phyloP scores from a whole-genome alignment of 1,284 basidiomycete species.

The Lentinula novae-zelandiae region DNA sequence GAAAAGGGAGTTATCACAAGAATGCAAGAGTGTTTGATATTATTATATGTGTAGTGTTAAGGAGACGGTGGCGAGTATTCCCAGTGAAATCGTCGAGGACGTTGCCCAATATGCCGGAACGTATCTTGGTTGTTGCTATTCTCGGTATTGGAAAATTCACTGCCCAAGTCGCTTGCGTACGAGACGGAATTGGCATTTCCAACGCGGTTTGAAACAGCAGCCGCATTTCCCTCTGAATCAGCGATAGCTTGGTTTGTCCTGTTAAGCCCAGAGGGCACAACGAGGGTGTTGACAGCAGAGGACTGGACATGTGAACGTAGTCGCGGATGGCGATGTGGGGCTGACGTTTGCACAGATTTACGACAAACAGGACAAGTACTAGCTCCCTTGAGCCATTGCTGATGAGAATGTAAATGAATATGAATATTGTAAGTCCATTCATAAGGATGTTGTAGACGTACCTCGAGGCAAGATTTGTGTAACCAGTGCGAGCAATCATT shows the following conservation, averaged over 20 bases:
- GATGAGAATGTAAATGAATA: slow-evolving; percentile 3
- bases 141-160: background rate
- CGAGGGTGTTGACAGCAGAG: background rate
- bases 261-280: too few relatives aligned
- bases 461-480: slow-evolving; percentile 68
- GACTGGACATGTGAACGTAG: background rate
- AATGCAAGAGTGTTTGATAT: too few relatives aligned
- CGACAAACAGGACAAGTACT: slow-evolving; percentile 68
- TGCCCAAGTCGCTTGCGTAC: background rate
- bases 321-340: background rate
- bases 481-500: slow-evolving; percentile 74
- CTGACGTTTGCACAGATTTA: slow-evolving; percentile 35
- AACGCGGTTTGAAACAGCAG: background rate
- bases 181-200: background rate
- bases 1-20: too few relatives aligned
- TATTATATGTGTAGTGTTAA: background rate
- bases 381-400: slow-evolving; percentile 68
- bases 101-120: background rate
- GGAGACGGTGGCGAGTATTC: background rate
- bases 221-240: too few relatives aligned
- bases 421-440: background rate
- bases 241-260: too few relatives aligned
- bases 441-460: slow-evolving; percentile 26
- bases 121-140: background rate
- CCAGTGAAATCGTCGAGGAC: background rate